Evolutionary conservation across 768 basidiomycete genomes (phyloP).

Genomic region (Leccinum barrowsii): DNA sequence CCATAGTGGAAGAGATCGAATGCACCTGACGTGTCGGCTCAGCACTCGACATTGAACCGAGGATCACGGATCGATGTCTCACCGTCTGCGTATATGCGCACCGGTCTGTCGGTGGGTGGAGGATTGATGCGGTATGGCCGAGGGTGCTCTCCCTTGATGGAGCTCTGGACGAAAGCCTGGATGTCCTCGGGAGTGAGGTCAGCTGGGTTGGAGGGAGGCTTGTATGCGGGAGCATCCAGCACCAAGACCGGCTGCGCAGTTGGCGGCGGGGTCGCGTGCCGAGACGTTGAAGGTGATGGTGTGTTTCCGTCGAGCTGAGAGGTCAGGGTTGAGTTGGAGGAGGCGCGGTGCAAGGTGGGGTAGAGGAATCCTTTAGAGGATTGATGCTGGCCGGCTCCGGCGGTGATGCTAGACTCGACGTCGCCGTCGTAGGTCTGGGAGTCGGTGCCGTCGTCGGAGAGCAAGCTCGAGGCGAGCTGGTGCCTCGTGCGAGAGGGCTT

Average conservation of each 20-base stretch:
- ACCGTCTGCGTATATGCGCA: slow-evolving; percentile 95
- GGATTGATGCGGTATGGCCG: slow-evolving; percentile 79
- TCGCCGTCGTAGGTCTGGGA: slow-evolving; percentile 91
- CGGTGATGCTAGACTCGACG: slow-evolving; percentile 74
- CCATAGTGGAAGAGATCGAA: slow-evolving; percentile 98
- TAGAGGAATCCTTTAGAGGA: slow-evolving; percentile 26
- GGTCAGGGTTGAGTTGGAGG: slow-evolving; percentile 53
- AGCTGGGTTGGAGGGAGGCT: slow-evolving; percentile 57
- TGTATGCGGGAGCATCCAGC: slow-evolving; percentile 39
- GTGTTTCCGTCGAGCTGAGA: slow-evolving; percentile 34
- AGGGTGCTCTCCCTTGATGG: slow-evolving; percentile 65
- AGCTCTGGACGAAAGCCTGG: slow-evolving; percentile 67
- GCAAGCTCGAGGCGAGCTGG: slow-evolving; percentile 51
- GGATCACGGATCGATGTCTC: slow-evolving; percentile 22
- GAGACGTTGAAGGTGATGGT: slow-evolving; percentile 18
- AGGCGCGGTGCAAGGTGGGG: slow-evolving; percentile 37
- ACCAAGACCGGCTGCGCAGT: slow-evolving; percentile 33
- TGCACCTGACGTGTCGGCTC: slow-evolving; percentile 54
- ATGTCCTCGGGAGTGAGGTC: slow-evolving; percentile 74
- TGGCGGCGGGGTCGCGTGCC: slow-evolving; percentile 20
- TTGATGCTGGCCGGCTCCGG: slow-evolving; percentile 42
- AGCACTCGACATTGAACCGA: neutral
- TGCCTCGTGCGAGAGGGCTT: slow-evolving; percentile 36
- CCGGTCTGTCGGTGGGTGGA: slow-evolving; percentile 77
- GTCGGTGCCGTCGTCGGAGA: slow-evolving; percentile 73